Evolutionary conservation across 768 basidiomycete species (phyloP).

Genomic region (Podaxis sp.): DNA sequence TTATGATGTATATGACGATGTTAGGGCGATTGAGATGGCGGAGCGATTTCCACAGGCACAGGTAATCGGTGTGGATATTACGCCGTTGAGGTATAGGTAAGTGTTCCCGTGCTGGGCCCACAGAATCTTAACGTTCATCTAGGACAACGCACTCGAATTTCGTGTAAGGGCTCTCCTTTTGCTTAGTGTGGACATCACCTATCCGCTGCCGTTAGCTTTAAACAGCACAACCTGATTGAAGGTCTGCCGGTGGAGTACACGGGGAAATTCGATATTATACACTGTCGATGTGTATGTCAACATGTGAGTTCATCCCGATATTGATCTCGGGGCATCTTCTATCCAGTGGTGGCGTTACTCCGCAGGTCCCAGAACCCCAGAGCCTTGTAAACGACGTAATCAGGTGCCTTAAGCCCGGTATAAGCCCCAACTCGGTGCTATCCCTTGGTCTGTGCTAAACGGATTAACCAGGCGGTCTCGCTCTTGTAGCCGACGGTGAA

Average conservation of each 20-base stretch:
- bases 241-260: slow-evolving; percentile 21
- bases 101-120: neutral
- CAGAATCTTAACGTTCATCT: neutral
- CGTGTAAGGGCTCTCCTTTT: neutral
- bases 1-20: neutral
- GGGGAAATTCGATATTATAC: slow-evolving; percentile 24
- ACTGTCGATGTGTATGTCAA: slow-evolving; percentile 27
- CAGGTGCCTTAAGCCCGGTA: slow-evolving; percentile 23
- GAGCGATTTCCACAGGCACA: slow-evolving; percentile 20
- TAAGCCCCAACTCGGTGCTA: neutral
- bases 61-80: slow-evolving; percentile 28
- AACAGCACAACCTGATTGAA: slow-evolving; percentile 21
- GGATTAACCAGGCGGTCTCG: slow-evolving; percentile 20
- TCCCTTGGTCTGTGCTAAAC: neutral
- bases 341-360: neutral
- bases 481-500: slow-evolving; percentile 25
- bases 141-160: slow-evolving; percentile 4
- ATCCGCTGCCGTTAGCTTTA: slow-evolving; percentile 20
- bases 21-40: slow-evolving; percentile 29
- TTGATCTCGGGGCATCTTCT: neutral
- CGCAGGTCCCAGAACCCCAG: slow-evolving; percentile 20
- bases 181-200: neutral
- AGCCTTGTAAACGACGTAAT: slow-evolving; percentile 16
- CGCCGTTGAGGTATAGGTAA: slow-evolving; percentile 18
- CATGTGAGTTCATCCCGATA: slow-evolving; percentile 19